Percentiles rank a stretch among this genome's conserved stretches.
Conservation (phyloP, 2,329 filamentous ascomycete genomes). For the Aschersonia sp. region DNA sequence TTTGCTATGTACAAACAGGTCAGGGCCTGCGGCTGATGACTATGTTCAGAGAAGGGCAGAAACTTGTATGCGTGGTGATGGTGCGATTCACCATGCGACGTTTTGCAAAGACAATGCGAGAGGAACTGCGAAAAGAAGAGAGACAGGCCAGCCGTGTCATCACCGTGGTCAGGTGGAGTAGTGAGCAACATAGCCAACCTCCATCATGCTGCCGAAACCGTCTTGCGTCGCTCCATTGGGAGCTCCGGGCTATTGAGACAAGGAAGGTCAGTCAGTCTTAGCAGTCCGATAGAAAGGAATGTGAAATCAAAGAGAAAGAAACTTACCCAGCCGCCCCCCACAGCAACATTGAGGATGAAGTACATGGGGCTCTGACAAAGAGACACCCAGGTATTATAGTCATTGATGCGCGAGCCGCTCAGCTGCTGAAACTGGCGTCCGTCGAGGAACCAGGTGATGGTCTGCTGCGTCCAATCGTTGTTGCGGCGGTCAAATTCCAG, state of each 20-base stretch:
- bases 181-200: slow-evolving; percentile 34
- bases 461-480: slow-evolving; percentile 29
- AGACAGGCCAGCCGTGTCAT: background rate
- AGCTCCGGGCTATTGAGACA: slow-evolving; percentile 25
- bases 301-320: background rate
- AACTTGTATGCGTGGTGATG: background rate
- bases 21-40: slow-evolving; percentile 1
- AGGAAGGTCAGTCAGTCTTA: slow-evolving; percentile 1
- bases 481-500: slow-evolving; percentile 34
- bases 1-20: slow-evolving; percentile 1
- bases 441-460: slow-evolving; percentile 36
- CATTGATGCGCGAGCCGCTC: slow-evolving; percentile 27
- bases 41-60: slow-evolving; percentile 6
- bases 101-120: background rate
- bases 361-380: slow-evolving; percentile 35
- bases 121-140: background rate
- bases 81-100: background rate
- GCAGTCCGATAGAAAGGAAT: background rate
- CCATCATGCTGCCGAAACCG: slow-evolving; percentile 33
- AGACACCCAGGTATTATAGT: slow-evolving; percentile 31
- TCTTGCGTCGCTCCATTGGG: slow-evolving; percentile 31
- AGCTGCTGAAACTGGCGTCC: slow-evolving; percentile 27
- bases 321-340: slow-evolving; percentile 38
- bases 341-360: slow-evolving; percentile 39
- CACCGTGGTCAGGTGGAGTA: slow-evolving; percentile 10